Base-by-base conservation (phyloP, 75 land plant species). In the Adiantum capillusveneris region DNA sequence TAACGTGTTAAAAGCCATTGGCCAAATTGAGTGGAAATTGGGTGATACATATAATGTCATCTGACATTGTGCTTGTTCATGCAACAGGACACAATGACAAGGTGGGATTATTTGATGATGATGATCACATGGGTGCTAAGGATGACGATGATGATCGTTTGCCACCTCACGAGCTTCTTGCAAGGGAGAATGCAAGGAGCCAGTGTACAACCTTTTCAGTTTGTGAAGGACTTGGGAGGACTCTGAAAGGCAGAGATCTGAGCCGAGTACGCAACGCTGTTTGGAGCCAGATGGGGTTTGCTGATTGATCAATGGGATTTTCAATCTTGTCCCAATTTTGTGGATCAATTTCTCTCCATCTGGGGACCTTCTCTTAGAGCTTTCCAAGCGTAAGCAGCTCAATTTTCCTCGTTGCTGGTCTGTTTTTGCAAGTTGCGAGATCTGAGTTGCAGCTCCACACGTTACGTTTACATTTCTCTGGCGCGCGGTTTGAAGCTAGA, bases 181-280 rank as follows among this genome's bases (percentile, higher is more conserved):
- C 81, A 6, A 65, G 44, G 67, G 70, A 67, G 67, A 57, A 66
- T 39, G 83, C 80, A 16, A 60, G 74, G 46, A 78, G 69, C 36
- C 75, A 79, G 45, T 61, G 70, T 19, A 70, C 78, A 2, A 65
- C 80, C 1, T 79, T 65, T 49, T 82, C 81, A 24, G 70, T 82
- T 7, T 82, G 60, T 42, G 85, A 82, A 67, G 85, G 85, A 13
- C 59, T 56, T 18, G 84, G 80, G 19, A 60, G 84, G 57, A 81
- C 84, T 17, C 84, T 81, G 62, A 82, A 82, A 57, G 85, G 85
- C 30, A 65, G 85, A 51, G 85, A 82, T 64, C 68, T 78, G 14
- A 78, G 85, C 66, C 71, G 72, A 34, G 75, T 82, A 22, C 70
- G 85, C 45, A 79, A 82, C 55, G 81, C 81, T 6, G 65, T 82